Evolutionary conservation across 371 early-diverging fungal species (phyloP), one percentile per base, ranked within the genome.

Genomic region (Mucor velutinosus): DNA sequence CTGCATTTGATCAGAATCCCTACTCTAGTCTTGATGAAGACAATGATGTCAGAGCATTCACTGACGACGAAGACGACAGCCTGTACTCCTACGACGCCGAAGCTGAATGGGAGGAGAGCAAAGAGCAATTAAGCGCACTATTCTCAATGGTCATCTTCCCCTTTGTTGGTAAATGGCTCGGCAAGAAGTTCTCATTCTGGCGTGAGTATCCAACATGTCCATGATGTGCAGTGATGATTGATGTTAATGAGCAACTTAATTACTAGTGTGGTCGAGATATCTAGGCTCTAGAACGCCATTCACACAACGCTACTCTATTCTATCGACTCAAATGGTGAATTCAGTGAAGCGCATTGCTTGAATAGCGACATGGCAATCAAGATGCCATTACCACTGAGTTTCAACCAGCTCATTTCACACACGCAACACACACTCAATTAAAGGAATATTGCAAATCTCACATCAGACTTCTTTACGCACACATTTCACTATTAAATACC

Each of bases 81-180:
- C 59, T 75, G 25, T 78, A 76, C 53, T 67, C 66, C 14, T 76
- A 78, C 37, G 88, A 88, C 66, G 83, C 84, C 21, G 86, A 88
- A 60, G 75, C 79, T 12, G 86, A 88, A 72, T 88, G 88, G 88
- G 86, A 88, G 70, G 88, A 88, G 74, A 86, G 80, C 67, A 84
- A 85, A 72, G 79, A 82, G 49, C 88, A 88, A 58, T 67, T 83
- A 12, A 76, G 73, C n/a, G 75, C 83, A 14, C 66, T 88, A 21
- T 79, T 86, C 58, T 85, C 88, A 11, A 73, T 88, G 3, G 88
- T 88, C 19, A 76, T 88, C 53, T 84, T 88, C 27, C 88, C 88
- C 4, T 84, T 73, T 76, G 75, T 83, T 29, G 88, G 88, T n/a
- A 78, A 79, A 63, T 88, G 83, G 83, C 61, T 88, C 10, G 88